Conservation (phyloP, 75 land plant species). For the Selaginella tamariscina region DNA sequence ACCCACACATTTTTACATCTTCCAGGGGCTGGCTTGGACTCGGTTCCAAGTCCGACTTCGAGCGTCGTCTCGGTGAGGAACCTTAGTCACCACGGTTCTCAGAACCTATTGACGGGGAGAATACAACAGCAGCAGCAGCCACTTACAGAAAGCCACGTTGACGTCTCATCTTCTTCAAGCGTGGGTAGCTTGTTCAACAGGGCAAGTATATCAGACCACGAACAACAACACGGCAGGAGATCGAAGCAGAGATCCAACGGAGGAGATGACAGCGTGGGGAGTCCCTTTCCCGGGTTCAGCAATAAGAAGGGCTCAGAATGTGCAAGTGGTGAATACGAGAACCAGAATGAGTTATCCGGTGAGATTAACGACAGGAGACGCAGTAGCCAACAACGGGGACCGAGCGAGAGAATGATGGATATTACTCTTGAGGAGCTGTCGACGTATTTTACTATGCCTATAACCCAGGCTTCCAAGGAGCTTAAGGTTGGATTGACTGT, state of each 20-base stretch:
- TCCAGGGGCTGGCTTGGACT: background rate
- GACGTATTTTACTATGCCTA: conserved; percentile 38
- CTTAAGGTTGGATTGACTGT: conserved; percentile 47
- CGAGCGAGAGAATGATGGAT: conserved; percentile 9
- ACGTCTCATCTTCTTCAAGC: background rate
- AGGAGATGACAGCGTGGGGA: conserved; percentile 5
- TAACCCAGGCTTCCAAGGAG: conserved; percentile 39
- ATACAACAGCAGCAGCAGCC: background rate
- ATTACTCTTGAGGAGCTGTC: conserved; percentile 30
- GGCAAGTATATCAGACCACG: background rate
- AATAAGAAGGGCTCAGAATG: background rate
- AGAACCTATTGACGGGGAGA: background rate
- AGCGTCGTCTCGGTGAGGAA: background rate
- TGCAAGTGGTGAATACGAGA: background rate
- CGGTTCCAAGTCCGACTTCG: background rate
- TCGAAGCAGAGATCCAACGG: background rate
- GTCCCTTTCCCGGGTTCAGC: conserved; percentile 18
- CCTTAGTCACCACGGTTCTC: background rate
- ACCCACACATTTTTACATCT: background rate
- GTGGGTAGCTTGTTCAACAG: background rate
- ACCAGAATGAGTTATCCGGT: background rate
- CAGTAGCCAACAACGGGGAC: conserved; percentile 11
- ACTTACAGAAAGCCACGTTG: background rate
- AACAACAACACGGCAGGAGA: background rate
- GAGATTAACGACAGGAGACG: background rate